Evolutionary conservation across 2,329 filamentous ascomycete genomes (phyloP).

Genomic region (Neonectria hederae): DNA sequence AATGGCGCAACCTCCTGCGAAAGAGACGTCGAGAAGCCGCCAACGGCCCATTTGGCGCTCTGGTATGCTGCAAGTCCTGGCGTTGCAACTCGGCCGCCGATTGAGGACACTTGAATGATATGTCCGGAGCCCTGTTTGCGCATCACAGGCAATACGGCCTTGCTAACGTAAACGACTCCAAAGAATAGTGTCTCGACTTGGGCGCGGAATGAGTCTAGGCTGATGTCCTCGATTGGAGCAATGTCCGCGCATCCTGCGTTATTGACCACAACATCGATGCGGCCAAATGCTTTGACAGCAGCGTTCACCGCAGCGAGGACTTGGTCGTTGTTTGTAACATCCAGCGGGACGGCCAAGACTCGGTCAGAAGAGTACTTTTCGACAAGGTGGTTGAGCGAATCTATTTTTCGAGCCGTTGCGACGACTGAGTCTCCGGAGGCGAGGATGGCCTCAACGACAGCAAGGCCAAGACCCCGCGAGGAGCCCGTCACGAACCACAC

Average conservation of each 20-base stretch:
- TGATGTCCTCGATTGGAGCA: slow-evolving; percentile 62
- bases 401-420: slow-evolving; percentile 54
- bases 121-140: slow-evolving; percentile 41
- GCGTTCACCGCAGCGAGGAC: slow-evolving; percentile 13
- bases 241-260: slow-evolving; percentile 59
- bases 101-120: slow-evolving; percentile 52
- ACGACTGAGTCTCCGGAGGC: slow-evolving; percentile 53
- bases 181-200: slow-evolving; percentile 70
- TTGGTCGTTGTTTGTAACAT: slow-evolving; percentile 51
- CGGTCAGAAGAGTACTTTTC: slow-evolving; percentile 53
- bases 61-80: slow-evolving; percentile 49
- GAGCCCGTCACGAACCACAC: slow-evolving; percentile 60
- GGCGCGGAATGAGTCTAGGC: slow-evolving; percentile 57
- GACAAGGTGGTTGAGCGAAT: slow-evolving; percentile 46
- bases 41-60: slow-evolving; percentile 50
- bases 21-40: slow-evolving; percentile 49
- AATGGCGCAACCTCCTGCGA: slow-evolving; percentile 47
- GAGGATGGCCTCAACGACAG: slow-evolving; percentile 52
- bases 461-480: slow-evolving; percentile 57
- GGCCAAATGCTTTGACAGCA: slow-evolving; percentile 16
- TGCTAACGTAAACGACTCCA: slow-evolving; percentile 62
- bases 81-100: slow-evolving; percentile 47
- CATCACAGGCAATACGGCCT: slow-evolving; percentile 48
- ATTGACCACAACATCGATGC: slow-evolving; percentile 25
- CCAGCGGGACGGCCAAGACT: slow-evolving; percentile 59